Evolutionary conservation across 2,329 filamentous ascomycete genomes (phyloP), one percentile per base, ranked within the genome.

Genomic region (Ceratocystis ficicola): DNA sequence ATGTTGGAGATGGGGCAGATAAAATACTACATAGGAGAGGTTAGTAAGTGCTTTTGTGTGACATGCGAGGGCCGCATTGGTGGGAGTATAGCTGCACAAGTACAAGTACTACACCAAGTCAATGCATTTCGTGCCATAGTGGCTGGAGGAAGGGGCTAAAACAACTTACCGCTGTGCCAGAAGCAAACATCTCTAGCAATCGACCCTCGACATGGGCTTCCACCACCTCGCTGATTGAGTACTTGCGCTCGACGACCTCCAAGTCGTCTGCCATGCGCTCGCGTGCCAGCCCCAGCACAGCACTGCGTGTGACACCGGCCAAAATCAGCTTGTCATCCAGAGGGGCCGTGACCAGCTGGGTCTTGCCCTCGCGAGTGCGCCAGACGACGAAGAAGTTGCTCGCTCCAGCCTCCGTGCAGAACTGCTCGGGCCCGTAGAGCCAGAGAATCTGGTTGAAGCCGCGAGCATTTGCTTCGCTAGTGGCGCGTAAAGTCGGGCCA

Each of bases 401-500:
- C 12, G 90, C 92, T 3, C 92, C 92, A 1, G 92, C 92, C 78
- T 96, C 92, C 1, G 92, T 96, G 69, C 95, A 91, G 73, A 84
- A 83, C 64, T 83, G 83, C 70, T 93, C 81, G 50, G 83, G 75
- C 1, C 90, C 90, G 72, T 95, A 94, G 63, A 96, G 81, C 92
- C 92, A 96, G n/a, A 96, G 82, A 66, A 96, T 87, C 80, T 96
- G 93, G 73, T 93, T 84, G 76, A 85, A 96, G 0, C 93, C 92
- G 50, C 83, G 77, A 10, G 77, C 78, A 66, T 85, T 79, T 2
- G 92, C 92, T 74, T 92, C 88, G 20, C 81, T 81, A 62, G 91
- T 91, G 2, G 90, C 89, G 65, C 90, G 80, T 65, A 96, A 80
- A 22, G 84, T 86, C 20, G 92, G 92, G 0, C 92, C 92, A 75